Conservation (phyloP, 768 basidiomycete genomes). For the Psilocybe tampanensis region DNA sequence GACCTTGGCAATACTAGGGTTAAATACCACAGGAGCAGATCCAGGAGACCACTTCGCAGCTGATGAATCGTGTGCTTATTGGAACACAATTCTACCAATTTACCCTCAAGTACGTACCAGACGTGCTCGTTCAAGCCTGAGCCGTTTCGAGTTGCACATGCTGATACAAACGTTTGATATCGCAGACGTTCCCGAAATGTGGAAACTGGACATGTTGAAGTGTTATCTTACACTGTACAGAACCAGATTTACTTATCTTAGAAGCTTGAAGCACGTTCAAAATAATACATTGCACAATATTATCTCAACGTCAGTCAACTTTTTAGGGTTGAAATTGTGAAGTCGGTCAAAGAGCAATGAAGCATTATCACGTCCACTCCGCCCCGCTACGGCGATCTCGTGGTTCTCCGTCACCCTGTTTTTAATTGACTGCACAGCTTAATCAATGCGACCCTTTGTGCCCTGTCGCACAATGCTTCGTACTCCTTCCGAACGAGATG, state of each 20-base stretch:
- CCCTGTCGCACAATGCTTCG: too few relatives aligned
- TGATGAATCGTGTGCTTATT: conserved; percentile 30
- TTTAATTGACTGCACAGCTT: too few relatives aligned
- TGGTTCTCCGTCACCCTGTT: too few relatives aligned
- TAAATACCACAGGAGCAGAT: conserved; percentile 23
- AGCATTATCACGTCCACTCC: too few relatives aligned
- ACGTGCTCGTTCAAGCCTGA: background rate
- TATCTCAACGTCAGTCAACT: too few relatives aligned
- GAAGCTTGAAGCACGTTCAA: too few relatives aligned
- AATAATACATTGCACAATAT: too few relatives aligned
- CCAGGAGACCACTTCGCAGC: conserved; percentile 28
- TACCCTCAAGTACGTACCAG: conserved; percentile 27
- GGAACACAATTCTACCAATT: conserved; percentile 31
- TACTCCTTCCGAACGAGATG: background rate
- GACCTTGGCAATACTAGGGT: conserved; percentile 31
- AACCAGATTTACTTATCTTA: too few relatives aligned
- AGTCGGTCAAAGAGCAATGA: too few relatives aligned
- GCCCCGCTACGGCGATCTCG: too few relatives aligned
- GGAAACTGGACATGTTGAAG: conserved; percentile 31
- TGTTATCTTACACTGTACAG: background rate
- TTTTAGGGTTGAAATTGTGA: too few relatives aligned
- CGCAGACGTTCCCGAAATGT: conserved; percentile 27
- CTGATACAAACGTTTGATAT: background rate
- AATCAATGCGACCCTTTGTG: too few relatives aligned
- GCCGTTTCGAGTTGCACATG: background rate